Percentiles rank a stretch among this genome's conserved stretches.
phyloP scores from a whole-genome alignment of 352 stramenopile genomes.

The Phytophthora idaei region DNA sequence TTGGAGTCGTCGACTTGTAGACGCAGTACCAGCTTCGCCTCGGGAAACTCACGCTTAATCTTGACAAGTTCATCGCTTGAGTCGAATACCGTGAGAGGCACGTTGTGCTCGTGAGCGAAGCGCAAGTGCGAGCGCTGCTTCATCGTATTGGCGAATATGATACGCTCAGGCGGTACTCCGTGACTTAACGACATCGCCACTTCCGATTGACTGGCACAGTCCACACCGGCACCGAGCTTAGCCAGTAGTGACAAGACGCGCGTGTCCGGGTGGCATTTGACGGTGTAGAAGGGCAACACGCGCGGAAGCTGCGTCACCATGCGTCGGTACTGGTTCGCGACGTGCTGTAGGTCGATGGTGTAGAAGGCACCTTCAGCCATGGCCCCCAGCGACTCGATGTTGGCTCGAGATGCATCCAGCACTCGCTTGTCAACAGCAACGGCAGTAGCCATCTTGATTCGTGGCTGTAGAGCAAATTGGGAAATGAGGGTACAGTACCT shows the following conservation, averaged over 20 bases:
- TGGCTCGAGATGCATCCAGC: slow-evolving; percentile 23
- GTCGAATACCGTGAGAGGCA: slow-evolving; percentile 89
- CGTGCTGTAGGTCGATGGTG: slow-evolving; percentile 56
- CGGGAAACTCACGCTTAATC: slow-evolving; percentile 42
- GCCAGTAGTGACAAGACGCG: slow-evolving; percentile 55
- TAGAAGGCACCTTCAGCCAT: slow-evolving; percentile 67
- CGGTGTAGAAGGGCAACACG: slow-evolving; percentile 86
- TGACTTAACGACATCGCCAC: slow-evolving; percentile 70
- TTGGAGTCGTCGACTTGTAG: slow-evolving; percentile 90
- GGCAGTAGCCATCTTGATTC: slow-evolving; percentile 10
- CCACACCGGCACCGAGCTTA: slow-evolving; percentile 69
- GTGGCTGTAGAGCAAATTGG: slow-evolving; percentile 10
- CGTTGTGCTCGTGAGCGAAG: slow-evolving; percentile 57
- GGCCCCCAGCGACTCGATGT: slow-evolving; percentile 35
- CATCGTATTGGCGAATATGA: slow-evolving; percentile 93
- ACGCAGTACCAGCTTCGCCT: slow-evolving; percentile 65
- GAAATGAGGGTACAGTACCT: slow-evolving; percentile 2
- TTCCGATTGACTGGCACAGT: slow-evolving; percentile 88
- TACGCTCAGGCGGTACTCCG: slow-evolving; percentile 55
- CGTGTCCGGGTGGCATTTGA: slow-evolving; percentile 91
- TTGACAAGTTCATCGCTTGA: slow-evolving; percentile 85
- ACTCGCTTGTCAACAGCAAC: slow-evolving; percentile 14
- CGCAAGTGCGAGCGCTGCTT: slow-evolving; percentile 80
- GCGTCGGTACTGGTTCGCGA: slow-evolving; percentile 55
- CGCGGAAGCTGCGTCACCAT: slow-evolving; percentile 54